Evolutionary conservation across 2,329 filamentous ascomycete species (phyloP), one percentile per base, ranked within the genome.

Genomic region (Alternaria tenuissima): DNA sequence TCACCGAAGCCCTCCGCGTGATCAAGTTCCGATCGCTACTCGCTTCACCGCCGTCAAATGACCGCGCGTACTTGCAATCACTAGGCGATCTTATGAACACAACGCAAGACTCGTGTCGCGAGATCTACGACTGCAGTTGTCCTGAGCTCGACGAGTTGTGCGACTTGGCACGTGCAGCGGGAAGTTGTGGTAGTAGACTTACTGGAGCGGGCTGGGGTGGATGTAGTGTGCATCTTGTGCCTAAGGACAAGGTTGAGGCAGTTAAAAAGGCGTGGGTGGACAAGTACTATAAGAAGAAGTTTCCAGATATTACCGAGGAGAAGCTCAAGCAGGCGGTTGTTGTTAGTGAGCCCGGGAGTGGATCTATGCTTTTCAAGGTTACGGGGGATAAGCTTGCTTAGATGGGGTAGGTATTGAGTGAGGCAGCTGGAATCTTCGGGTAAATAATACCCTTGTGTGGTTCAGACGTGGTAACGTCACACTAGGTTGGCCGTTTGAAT

Each of bases 121-220:
- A 94, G 16, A 79, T 92, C 4, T 99, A 95, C 80, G 92, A 97
- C 73, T 98, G 94, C 82, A 95, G 91, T 71, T 96, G 92, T 71
- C 89, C 91, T 0, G 94, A 98, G 79, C 87, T 98, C n/a, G 94
- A 99, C 77, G 85, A 92, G 63, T 86, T 99, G 38, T 98, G 94
- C 78, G 78, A 84, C 39, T 90, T 98, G 67, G 94, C 94, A 0
- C 85, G 89, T 28, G 84, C 83, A 16, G 91, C 91, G 1, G 95
- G 95, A 2, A 88, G 91, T 18, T 93, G 93, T 76, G 95, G 94
- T 28, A 93, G 91, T 69, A 85, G 94, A 26, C 81, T 97, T 69
- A 98, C 94, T 0, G 95, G 95, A 39, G 95, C 95, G 0, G 95
- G 95, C 3, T 99, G 95, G 95, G 95, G 95, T 63, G 95, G 95